These are phyloP conservation scores for Quercus aquifolioides DNA, from an alignment of 306 rosid species.

Conservation along the genomic window DNA sequence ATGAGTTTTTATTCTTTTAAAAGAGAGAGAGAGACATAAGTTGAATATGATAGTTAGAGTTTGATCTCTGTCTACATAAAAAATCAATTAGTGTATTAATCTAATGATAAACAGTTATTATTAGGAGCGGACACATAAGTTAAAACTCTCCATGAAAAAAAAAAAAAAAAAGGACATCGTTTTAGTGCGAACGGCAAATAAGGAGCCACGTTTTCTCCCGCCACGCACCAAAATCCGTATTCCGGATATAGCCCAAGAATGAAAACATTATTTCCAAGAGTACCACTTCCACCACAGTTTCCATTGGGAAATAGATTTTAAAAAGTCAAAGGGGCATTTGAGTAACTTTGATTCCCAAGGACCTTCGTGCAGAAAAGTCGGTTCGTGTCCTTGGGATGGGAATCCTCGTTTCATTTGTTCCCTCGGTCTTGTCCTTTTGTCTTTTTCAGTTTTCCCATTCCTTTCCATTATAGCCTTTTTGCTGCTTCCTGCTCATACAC, in stretches of 20 bases:
- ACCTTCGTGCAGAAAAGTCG: not conserved
- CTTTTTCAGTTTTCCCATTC: constrained; percentile 18
- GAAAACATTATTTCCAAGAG: not conserved
- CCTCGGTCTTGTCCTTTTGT: no score
- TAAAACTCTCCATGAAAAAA: not conserved
- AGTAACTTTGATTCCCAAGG: not conserved
- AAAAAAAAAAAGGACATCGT: not conserved
- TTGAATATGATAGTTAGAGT: no score
- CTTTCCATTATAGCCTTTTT: not conserved
- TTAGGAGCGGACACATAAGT: fast-evolving
- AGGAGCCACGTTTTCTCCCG: constrained; percentile 51
- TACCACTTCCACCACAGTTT: no score
- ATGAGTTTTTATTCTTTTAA: no score
- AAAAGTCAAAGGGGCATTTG: not conserved
- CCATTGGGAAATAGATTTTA: not conserved
- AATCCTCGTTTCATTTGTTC: not conserved
- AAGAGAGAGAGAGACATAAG: no score
- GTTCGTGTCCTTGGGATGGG: not conserved
- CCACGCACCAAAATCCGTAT: constrained; percentile 4
- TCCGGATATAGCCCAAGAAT: constrained; percentile 6
- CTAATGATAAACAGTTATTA: fast-evolving
- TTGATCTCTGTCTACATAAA: fast-evolving
- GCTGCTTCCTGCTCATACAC: not conserved
- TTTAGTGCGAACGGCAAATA: constrained; percentile 23
- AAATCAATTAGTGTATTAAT: fast-evolving